phyloP scores from a whole-genome alignment of 2,329 filamentous ascomycete species.

The Diaporthe ampelina region DNA sequence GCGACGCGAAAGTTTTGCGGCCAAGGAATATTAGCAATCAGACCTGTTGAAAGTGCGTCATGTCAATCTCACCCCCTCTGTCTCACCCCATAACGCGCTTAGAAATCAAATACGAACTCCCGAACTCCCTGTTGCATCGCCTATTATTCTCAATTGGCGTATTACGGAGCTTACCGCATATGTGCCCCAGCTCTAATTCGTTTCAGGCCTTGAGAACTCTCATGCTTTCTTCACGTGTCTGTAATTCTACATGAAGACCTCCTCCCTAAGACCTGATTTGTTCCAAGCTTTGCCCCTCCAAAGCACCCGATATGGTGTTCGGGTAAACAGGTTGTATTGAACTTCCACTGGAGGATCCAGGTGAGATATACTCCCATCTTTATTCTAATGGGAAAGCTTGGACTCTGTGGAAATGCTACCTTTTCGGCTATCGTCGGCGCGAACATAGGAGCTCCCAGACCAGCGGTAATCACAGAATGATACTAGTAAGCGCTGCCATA shows the following conservation, averaged over 20 bases:
- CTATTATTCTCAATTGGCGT: not conserved
- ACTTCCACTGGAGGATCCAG: too few species aligned
- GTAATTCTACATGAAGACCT: not conserved
- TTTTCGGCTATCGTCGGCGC: too few species aligned
- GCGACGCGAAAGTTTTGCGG: not conserved
- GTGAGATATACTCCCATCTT: too few species aligned
- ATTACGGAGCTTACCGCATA: not conserved
- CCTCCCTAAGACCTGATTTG: not conserved
- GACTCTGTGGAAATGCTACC: too few species aligned
- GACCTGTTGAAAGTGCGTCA: not conserved
- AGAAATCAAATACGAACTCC: not conserved
- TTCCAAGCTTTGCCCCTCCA: too few species aligned
- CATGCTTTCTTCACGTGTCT: not conserved
- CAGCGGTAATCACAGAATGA: too few species aligned
- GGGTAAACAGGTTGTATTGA: too few species aligned
- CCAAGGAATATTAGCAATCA: constrained; percentile 5
- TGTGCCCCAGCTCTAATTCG: not conserved
- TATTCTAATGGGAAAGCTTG: too few species aligned
- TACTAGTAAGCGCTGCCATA: too few species aligned
- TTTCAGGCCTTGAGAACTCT: not conserved
- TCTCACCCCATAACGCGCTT: not conserved
- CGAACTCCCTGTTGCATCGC: not conserved
- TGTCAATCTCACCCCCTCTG: not conserved
- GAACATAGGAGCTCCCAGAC: too few species aligned
- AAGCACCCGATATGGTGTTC: too few species aligned